Evolutionary conservation across 179 eudicot species (phyloP).

Genomic region (Silene noctiflora): DNA sequence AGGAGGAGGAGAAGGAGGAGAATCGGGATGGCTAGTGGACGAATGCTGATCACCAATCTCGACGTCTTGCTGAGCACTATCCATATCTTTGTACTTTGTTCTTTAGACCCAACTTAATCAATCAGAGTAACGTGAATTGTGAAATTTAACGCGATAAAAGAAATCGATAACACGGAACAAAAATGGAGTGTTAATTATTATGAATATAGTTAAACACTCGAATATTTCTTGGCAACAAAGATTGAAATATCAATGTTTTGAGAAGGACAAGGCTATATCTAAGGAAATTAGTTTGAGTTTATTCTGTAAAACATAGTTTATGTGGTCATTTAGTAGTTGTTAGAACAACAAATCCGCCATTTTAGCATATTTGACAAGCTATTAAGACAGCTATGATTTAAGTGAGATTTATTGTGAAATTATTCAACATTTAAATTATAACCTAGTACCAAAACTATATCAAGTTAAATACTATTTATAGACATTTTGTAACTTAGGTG

Average conservation of each 20-base stretch:
- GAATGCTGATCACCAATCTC: slow-evolving; percentile 8
- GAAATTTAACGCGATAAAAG: neutral
- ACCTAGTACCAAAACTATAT: neutral
- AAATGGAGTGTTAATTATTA: slow-evolving; percentile 1
- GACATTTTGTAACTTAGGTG: neutral
- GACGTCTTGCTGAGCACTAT: neutral
- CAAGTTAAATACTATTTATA: neutral
- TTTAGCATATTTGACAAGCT: neutral
- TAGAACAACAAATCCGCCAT: neutral
- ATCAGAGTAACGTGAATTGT: neutral
- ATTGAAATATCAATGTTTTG: neutral
- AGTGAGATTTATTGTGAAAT: slow-evolving; percentile 3
- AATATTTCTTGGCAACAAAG: neutral
- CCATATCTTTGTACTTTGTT: slow-evolving; percentile 6
- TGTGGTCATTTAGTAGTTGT: slow-evolving; percentile 6
- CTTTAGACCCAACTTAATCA: neutral
- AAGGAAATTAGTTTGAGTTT: slow-evolving; percentile 14
- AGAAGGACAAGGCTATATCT: slow-evolving; percentile 17
- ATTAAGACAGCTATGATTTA: neutral
- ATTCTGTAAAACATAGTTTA: slow-evolving; percentile 5
- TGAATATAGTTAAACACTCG: neutral
- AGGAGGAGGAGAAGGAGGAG: neutral
- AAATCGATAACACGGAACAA: neutral
- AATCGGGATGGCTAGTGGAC: neutral
- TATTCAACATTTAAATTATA: neutral